Base-by-base conservation (phyloP, 768 basidiomycete species). In the Agaricus blazei region DNA sequence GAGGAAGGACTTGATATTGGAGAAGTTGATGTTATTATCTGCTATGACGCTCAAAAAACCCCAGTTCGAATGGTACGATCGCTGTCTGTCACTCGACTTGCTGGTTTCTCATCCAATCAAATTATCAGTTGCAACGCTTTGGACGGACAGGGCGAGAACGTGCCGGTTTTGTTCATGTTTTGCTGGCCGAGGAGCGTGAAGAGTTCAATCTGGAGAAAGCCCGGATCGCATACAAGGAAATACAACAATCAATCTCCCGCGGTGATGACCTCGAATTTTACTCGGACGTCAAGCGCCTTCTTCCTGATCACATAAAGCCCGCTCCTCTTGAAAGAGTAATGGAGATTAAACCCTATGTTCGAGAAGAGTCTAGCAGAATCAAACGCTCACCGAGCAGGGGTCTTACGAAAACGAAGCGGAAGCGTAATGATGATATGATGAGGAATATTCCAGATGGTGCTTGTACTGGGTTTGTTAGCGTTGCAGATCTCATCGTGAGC, bases 1-100 rank as follows among this genome's bases (percentile, higher is more conserved):
- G 97, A 99, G 71, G 97, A 99, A 69, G 97, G 97, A 55, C 77
- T 99, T 15, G 97, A 99, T 68, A 99, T 99, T 53, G 97, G 97
- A 31, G 95, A 97, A 67, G 87, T 99, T 14, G 97, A 99, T 67
- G 76, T 94, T 65, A 96, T 98, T 54, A 75, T 98, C 47, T 98
- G 95, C 64, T 99, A 98, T 67, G 97, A 99, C 61, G 87, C 94
- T 26, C 92, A 95, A 63, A 97, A 96, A 74, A 92, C 92, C 0
- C 89, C 95, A 1, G 94, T 98, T 59, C 91, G 95, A 55, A 93
- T 97, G 89, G 96, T 96, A 68, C n/a, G 48, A 19, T 14, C 14
- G 31, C 5, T 23, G 7, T 36, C 23, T 2, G 1, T 11, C 50
- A 84, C 59, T 24, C 36, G 44, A 38, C 36, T 31, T 31, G 36